phyloP scores from a whole-genome alignment of 306 rosid genomes.

The Inga oerstediana region DNA sequence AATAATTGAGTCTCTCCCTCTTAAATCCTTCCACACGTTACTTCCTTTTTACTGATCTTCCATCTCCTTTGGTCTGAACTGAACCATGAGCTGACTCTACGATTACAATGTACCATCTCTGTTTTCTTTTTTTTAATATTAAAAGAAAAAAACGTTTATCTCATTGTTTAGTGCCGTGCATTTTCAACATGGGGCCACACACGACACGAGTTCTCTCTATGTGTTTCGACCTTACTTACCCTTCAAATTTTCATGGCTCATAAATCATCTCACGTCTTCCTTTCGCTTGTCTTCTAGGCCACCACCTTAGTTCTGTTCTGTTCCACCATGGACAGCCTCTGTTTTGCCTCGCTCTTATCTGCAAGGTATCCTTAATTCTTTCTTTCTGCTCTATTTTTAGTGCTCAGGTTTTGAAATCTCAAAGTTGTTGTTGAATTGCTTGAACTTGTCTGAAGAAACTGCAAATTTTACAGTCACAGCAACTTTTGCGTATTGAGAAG shows the following conservation, averaged over 20 bases:
- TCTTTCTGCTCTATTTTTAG: not conserved
- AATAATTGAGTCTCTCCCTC: too few relatives aligned
- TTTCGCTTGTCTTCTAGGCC: not conserved
- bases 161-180: not conserved
- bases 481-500: not conserved
- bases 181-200: not conserved
- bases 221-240: not conserved
- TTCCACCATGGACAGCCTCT: conserved; percentile 40
- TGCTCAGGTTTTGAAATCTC: not conserved
- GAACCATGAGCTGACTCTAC: too few relatives aligned
- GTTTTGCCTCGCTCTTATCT: conserved; percentile 8
- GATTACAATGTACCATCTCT: too few relatives aligned
- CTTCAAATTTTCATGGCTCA: not conserved
- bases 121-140: too few relatives aligned
- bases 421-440: conserved; percentile 1
- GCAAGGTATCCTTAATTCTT: conserved; percentile 34
- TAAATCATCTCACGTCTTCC: not conserved
- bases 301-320: not conserved
- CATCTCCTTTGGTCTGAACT: too few relatives aligned
- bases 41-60: too few relatives aligned
- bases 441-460: conserved; percentile 1
- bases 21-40: too few relatives aligned
- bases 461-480: not conserved
- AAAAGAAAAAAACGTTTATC: not conserved
- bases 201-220: not conserved